Evolutionary conservation across 768 basidiomycete genomes (phyloP), one percentile per base, ranked within the genome.

Genomic region (Pluteus cervinus): DNA sequence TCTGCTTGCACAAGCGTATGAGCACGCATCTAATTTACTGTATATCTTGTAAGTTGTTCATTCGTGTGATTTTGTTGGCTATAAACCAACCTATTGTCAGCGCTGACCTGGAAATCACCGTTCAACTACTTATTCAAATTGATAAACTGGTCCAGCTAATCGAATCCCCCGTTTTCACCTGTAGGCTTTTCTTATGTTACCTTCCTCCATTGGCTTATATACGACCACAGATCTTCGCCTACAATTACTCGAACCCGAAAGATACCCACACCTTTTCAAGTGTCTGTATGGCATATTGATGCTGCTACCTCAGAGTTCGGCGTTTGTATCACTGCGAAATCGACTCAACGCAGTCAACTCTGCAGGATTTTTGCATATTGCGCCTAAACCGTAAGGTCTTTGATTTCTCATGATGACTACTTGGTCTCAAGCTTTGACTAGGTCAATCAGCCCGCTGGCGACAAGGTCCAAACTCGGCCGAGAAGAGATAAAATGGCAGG

Each of bases 131-230:
- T 15, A 89, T 99, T 2, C 96, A 99, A 51, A 83, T 98, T 12
- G 96, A 98, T 63, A 97, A 96, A 55, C 75, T 99, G 6, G 96
- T 99, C 7, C 94, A 98, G 56, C 71, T 99, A 2, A 93, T 99
- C 43, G 96, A 99, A 57, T 94, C 90, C 0, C 96, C 96, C 0
- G 93, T 98, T 7, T 99, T 99, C 57, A 99, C 96, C 36, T 96
- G 96, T 92, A 51, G 53, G 76, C 58, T 12, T 28, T 29, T 28
- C 18, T 28, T 15, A 14, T 28, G 7, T 14, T n/a, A 15, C 36
- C 21, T 21, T 2, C 29, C 23, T 16, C 22, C 40, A 30, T 16
- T 33, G n/a, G 7, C n/a, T n/a, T n/a, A 47, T 30, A 23, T 33
- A 33, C 24, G 23, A 32, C 21, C 20, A 4, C 44, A 89, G 86